phyloP scores from a whole-genome alignment of 768 basidiomycete genomes.

The Dioszegia aurantiaca region DNA sequence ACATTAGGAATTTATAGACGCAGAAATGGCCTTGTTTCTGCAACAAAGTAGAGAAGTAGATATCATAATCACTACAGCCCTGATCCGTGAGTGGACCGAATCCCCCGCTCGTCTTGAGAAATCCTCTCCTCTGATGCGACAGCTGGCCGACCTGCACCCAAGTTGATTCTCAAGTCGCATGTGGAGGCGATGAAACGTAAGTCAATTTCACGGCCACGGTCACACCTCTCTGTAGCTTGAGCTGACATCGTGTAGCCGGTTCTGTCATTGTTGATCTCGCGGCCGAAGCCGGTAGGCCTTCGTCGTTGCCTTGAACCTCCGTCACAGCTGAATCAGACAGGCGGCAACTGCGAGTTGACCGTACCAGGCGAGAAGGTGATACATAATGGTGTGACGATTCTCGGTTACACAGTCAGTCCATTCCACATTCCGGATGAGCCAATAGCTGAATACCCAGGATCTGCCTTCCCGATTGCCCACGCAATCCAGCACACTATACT shows the following conservation, averaged over 20 bases:
- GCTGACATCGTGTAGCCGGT: conserved; percentile 53
- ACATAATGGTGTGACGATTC: conserved; percentile 74
- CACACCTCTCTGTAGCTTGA: too few relatives aligned
- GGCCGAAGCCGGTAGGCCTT: conserved; percentile 73
- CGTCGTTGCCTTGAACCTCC: too few relatives aligned
- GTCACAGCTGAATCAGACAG: not conserved
- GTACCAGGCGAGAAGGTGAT: conserved; percentile 66
- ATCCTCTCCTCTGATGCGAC: conserved; percentile 60
- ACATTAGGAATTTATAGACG: conserved; percentile 63
- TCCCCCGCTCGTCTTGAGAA: not conserved
- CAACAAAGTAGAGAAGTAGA: conserved; percentile 86
- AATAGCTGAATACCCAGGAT: conserved; percentile 63
- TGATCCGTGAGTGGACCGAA: conserved; percentile 14
- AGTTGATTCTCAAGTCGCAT: conserved; percentile 79
- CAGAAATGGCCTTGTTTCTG: conserved; percentile 80
- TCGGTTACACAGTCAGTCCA: conserved; percentile 58
- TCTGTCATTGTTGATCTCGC: conserved; percentile 84
- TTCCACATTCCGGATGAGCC: not conserved
- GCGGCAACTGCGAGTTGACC: conserved; percentile 84
- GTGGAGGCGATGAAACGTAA: conserved; percentile 80
- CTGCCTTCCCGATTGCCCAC: conserved; percentile 83
- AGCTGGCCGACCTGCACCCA: conserved; percentile 82
- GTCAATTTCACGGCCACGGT: conserved; percentile 1
- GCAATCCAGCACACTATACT: conserved; percentile 83
- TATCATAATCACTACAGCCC: conserved; percentile 73